Percentiles rank a stretch among this genome's conserved stretches.
These are phyloP conservation scores for Quercus engelmannii DNA, from an alignment of 306 rosid species.

Conservation along the genomic window DNA sequence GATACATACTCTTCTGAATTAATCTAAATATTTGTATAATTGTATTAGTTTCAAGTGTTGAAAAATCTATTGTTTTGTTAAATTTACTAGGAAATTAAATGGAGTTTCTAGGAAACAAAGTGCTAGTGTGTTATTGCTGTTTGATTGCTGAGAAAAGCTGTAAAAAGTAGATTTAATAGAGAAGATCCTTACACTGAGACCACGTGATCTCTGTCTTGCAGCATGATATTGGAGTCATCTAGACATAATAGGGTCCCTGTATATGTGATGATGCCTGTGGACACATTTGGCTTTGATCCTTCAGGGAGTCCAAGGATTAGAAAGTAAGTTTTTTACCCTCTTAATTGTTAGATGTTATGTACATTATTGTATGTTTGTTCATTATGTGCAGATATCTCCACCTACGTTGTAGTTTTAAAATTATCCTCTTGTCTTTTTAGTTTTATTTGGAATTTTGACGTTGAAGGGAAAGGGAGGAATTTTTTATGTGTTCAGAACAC, in stretches of 20 bases:
- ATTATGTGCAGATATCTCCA: not conserved
- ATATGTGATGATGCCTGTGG: conserved; percentile 36
- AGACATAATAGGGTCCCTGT: conserved; percentile 24
- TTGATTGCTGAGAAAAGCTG: not conserved
- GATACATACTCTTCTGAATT: not conserved
- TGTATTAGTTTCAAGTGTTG: not conserved
- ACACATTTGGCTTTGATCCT: conserved; percentile 22
- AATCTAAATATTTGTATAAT: not conserved
- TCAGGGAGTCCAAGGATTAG: conserved; percentile 21
- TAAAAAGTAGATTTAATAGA: not conserved
- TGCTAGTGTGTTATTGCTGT: not conserved
- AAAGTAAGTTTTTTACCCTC: conserved; percentile 21
- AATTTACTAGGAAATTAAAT: not conserved
- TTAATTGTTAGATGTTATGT: not conserved
- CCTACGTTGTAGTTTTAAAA: not conserved
- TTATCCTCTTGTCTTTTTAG: not conserved
- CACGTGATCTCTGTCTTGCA: conserved; percentile 1
- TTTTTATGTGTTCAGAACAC: no score
- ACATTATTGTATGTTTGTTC: not conserved
- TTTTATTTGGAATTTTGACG: not conserved
- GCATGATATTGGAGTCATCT: conserved; percentile 20
- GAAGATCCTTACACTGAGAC: not conserved
- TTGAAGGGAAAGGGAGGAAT: no score
- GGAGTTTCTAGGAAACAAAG: not conserved
- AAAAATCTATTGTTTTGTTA: not conserved